Base-by-base conservation (phyloP, 129 eudicot species). In the Smallanthus sonchifolius region DNA sequence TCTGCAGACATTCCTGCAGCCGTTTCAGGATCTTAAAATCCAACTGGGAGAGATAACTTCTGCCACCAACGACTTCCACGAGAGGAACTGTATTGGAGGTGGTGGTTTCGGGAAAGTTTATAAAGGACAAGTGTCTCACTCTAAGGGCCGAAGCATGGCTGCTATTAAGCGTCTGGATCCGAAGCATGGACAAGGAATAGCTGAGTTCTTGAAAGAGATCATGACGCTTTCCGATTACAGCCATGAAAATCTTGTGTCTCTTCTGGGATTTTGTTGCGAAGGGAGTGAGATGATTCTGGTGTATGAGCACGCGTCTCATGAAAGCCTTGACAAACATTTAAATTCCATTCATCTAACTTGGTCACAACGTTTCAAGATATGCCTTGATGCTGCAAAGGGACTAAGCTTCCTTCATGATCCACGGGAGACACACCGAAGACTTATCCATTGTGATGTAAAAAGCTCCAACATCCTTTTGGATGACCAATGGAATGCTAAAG, bases 401-500 rank as follows among this genome's bases (percentile, higher is more conserved):
- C 40, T 82, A 71, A 38, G 75, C 16, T 72, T 77, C 75, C 72
- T 82, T 24, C 85, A 76, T 38, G 82, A 82, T 45, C 60, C 59
- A 10, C 60, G 24, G 60, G 82, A 55, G 48, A 65, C 79, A 8
- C 77, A 71, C 3, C 75, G 72, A 71, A 76, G 75, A 66, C 67
- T 82, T 19, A 28, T 82, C 63, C 85, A 82, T 11, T 69, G 75
- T 10, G 85, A 82, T 45, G 45, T 82, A 7, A 82, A 82, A 59
- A 79, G 79, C 56, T 37, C 48, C n/a, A 82, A 82, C 56, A 76
- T 77, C 60, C 70, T 82, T 3, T 36, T 82, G 0, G 85, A 72
- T 20, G 67, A 71, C 6, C 51, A 82, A 30, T 82, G 76, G 79
- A 77, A 43, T n/a, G 82, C 76, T 16, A 77, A 77, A 34, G 15